These are phyloP conservation scores for Claviceps digitariae DNA, from an alignment of 2,329 filamentous ascomycete species.

Conservation along the genomic window DNA sequence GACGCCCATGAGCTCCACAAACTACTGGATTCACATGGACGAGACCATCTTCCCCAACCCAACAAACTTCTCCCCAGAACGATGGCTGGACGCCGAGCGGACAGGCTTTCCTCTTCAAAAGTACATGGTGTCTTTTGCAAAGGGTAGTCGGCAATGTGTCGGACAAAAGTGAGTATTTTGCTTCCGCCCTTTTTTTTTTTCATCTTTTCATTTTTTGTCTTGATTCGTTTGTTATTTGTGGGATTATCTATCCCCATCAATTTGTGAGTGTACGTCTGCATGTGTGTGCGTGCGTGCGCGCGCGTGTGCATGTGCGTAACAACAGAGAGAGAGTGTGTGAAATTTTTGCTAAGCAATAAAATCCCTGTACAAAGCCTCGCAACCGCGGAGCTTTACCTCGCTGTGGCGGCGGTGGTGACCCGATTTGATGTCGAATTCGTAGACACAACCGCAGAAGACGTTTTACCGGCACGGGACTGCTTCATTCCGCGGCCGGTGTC, in stretches of 20 bases:
- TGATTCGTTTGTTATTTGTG: not conserved
- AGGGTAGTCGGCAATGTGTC: not conserved
- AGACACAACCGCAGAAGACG: not conserved
- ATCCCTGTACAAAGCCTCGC: no score
- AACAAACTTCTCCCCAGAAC: conserved; percentile 13
- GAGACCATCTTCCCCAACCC: conserved; percentile 12
- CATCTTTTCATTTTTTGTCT: not conserved
- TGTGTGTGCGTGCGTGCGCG: no score
- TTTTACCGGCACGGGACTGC: conserved; percentile 13
- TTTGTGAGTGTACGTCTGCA: not conserved
- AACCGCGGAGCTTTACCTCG: not conserved
- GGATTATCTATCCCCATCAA: not conserved
- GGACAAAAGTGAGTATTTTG: not conserved
- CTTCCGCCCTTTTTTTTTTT: not conserved
- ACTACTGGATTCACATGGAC: conserved; percentile 14
- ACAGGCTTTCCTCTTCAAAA: not conserved
- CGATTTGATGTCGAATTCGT: not conserved
- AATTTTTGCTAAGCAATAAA: not conserved
- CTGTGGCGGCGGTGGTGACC: not conserved
- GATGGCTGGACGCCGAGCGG: conserved; percentile 10
- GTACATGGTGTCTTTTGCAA: not conserved
- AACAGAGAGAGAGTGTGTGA: not conserved
- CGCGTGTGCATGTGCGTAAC: not conserved
- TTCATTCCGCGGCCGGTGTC: conserved; percentile 11
- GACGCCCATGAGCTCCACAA: conserved; percentile 24